Base-by-base conservation (phyloP, 768 basidiomycete species). In the Rhodotorula babjevae region DNA sequence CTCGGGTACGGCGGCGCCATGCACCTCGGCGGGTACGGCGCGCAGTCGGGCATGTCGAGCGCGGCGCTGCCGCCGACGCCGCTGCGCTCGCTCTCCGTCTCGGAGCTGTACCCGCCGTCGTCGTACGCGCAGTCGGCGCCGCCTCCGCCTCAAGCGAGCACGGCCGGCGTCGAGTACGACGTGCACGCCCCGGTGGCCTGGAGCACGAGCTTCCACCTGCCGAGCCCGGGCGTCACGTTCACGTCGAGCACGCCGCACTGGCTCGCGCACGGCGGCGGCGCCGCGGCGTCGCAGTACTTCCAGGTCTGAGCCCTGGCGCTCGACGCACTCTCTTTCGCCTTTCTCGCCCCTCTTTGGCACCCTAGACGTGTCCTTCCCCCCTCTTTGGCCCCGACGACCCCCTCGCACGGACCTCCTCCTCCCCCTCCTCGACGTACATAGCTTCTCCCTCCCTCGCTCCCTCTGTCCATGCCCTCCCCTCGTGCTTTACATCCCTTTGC, bases 151-250 rank as follows among this genome's bases (percentile, higher is more conserved):
- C 14, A 18, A 3, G 40, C 7, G 29, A 5, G 19, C 5, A 14
- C 21, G 11, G 25, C 16, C 61, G 12, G 36, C 21, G 27, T 27
- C 40, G 29, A 49, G 40, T 46, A 64, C 57, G 40, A n/a, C 33
- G 29, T 27, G n/a, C 8, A 10, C 40, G 65, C 46, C 2, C 12
- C 47, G 0, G 58, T 27, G 11, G 12, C 10, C 1, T 68, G 59
- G 63, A 60, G 29, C 36, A 66, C 58, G 8, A 59, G 56, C 25
- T 72, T 72, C 53, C 67, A 72, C 59, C 63, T 72, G 19, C 52
- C 58, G 33, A 61, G 58, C 25, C 71, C 71, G 3, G 71, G 71
- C 21, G 8, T 72, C 52, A 72, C 71, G 23, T 72, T 68, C 53
- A 68, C 71, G 29, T 61, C 58, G 5, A 65, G 63, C n/a, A 72